Base-by-base conservation (phyloP, 306 rosid species). In the Sicyos edulis region DNA sequence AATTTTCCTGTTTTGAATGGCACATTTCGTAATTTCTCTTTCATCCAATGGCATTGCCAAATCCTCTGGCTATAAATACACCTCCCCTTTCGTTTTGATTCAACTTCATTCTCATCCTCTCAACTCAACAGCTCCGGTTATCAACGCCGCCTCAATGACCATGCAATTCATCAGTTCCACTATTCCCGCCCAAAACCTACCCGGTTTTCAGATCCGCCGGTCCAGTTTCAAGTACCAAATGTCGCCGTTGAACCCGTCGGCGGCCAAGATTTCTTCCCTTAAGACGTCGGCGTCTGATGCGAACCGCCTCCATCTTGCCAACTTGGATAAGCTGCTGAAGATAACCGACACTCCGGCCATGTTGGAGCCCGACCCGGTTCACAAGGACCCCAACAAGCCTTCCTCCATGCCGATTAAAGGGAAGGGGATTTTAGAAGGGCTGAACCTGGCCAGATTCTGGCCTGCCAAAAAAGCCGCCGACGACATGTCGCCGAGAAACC, bases 401-500 rank as follows among this genome's bases (percentile, higher is more conserved):
- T 26, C 29, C 2, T 1, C 37, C 5, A 32, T 32, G 37, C 37
- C 37, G 37, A 32, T 32, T 56, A 86, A 75, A 49, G 85, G 83
- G 3, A 95, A 71, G 19, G 81, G 72, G 24, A 24, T 88, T 0
- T 70, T 95, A 0, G 92, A 87, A 67, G 83, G 85, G 2, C 88
- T 95, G 0, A 86, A 74, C 26, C 37, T 95, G 2, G 83, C 86
- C 0, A 65, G 78, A 29, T 54, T 95, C 0, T 91, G 95, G 97
- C 86, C 95, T 0, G 90, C 83, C 40, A 75, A 82, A 15, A 87
- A 81, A 49, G 84, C 89, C 1, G 78, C 82, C 0, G 99, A 95
- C 0, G 97, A 95, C 44, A 95, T 95, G 88, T 95, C 97, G 0
- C 97, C 97, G 6, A 75, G 91, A 1, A 84, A 91, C 40, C 76